Evolutionary conservation across 164 flowering plant genomes (phyloP), one percentile per base, ranked within the genome.

Genomic region (Hamamelis virginiana): DNA sequence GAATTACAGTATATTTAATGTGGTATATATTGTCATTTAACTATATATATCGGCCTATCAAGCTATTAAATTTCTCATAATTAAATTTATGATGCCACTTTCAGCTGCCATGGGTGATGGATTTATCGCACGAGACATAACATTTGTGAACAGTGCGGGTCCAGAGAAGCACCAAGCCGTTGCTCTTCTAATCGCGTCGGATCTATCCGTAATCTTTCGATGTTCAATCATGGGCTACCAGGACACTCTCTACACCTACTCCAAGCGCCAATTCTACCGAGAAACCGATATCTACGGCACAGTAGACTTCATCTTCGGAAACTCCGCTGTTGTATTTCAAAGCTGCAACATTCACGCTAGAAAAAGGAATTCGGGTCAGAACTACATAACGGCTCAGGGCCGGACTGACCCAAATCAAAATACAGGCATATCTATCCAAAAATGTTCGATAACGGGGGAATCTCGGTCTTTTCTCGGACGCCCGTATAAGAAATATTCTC

Each of bases 391-490:
- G 0, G 97, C 97, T 57, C 97, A 91, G 67, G 87, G 84, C 65
- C 86, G 99, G 0, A 92, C 91, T 60, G 99, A 96, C 82, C 97
- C 96, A 4, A 87, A 87, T 23, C 99, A 96, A 33, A 91, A 90
- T 80, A 91, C 98, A 0, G 99, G 99, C 12, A 91, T 93, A 4
- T 96, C 98, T 0, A 93, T 96, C 79, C 99, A 96, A 67, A 81
- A 83, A 0, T 93, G 91, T 57, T 81, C 82, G 45, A 75, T 93
- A n/a, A n/a, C n/a, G n/a, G n/a, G n/a, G n/a, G n/a, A n/a, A n/a
- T n/a, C n/a, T n/a, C n/a, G n/a, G n/a, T n/a, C n/a, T n/a, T n/a
- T n/a, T n/a, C n/a, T n/a, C n/a, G n/a, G n/a, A n/a, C n/a, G n/a
- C n/a, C n/a, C n/a, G n/a, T n/a, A n/a, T n/a, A n/a, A n/a, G n/a